Evolutionary conservation across 176 grass and related monocot species (phyloP).

Genomic region (Juncus effusus): DNA sequence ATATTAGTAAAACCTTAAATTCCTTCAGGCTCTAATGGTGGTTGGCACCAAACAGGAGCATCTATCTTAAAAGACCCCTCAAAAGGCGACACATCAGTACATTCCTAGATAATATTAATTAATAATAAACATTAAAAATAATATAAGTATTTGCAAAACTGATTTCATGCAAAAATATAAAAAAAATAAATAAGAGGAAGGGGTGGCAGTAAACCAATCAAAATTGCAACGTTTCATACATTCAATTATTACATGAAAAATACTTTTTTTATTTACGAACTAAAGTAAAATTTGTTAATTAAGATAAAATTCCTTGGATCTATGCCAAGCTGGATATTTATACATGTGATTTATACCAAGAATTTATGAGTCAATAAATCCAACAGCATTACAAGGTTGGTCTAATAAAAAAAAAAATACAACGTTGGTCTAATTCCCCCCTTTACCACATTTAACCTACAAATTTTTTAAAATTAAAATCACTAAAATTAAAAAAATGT

Average conservation of each 20-base stretch:
- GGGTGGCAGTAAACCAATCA: not conserved
- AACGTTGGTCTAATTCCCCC: conserved; percentile 51
- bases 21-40: conserved; percentile 84
- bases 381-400: conserved; percentile 75
- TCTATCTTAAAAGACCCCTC: conserved; percentile 56
- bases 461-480: not conserved
- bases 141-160: too few relatives aligned
- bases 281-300: not conserved
- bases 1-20: not conserved
- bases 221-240: too few relatives aligned
- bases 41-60: conserved; percentile 60
- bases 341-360: conserved; percentile 78
- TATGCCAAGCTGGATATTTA: conserved; percentile 62
- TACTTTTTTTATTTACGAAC: too few relatives aligned
- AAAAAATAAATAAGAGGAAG: too few relatives aligned
- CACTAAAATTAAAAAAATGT: too few relatives aligned
- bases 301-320: conserved; percentile 42
- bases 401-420: conserved; percentile 28
- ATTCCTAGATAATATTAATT: conserved; percentile 30
- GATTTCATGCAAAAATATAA: not conserved
- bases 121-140: too few relatives aligned
- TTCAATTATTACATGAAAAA: too few relatives aligned
- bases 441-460: conserved; percentile 69
- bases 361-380: conserved; percentile 60
- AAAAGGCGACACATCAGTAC: conserved; percentile 61